Conservation (phyloP, 768 basidiomycete genomes). For the Phanerodontia chrysosporium region DNA sequence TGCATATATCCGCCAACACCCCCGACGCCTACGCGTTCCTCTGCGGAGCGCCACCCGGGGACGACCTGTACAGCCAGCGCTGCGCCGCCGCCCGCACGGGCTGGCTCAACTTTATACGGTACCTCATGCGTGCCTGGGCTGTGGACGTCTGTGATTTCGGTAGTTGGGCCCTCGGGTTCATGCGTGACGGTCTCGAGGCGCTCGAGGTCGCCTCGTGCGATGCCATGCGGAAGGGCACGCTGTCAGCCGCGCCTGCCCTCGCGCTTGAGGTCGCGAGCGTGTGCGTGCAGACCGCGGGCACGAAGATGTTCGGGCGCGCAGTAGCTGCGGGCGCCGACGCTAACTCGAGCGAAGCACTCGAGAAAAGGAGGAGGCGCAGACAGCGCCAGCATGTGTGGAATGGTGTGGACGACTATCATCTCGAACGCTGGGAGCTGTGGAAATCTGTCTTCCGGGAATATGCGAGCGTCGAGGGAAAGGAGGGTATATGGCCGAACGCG, state of each 20-base stretch:
- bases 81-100: background rate
- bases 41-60: no score
- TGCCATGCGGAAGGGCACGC: background rate
- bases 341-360: slow-evolving; percentile 2
- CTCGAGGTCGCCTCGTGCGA: background rate
- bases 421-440: slow-evolving; percentile 14
- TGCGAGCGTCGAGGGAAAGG: background rate
- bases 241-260: background rate
- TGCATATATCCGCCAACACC: no score
- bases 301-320: slow-evolving; percentile 5
- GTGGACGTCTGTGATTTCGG: slow-evolving; percentile 1
- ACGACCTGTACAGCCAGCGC: background rate
- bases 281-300: slow-evolving; percentile 6
- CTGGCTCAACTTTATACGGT: slow-evolving; percentile 11
- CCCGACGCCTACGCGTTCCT: no score
- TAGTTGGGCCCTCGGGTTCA: slow-evolving; percentile 8
- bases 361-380: background rate
- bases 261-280: slow-evolving; percentile 6
- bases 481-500: background rate
- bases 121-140: slow-evolving; percentile 11
- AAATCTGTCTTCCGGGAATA: slow-evolving; percentile 8
- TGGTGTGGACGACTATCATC: slow-evolving; percentile 13
- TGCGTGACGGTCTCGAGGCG: slow-evolving; percentile 11
- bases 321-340: slow-evolving; percentile 10
- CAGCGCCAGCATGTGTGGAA: slow-evolving; percentile 9